phyloP scores from a whole-genome alignment of 1,284 basidiomycete genomes.

The Mycosarcoma mackinlayi region DNA sequence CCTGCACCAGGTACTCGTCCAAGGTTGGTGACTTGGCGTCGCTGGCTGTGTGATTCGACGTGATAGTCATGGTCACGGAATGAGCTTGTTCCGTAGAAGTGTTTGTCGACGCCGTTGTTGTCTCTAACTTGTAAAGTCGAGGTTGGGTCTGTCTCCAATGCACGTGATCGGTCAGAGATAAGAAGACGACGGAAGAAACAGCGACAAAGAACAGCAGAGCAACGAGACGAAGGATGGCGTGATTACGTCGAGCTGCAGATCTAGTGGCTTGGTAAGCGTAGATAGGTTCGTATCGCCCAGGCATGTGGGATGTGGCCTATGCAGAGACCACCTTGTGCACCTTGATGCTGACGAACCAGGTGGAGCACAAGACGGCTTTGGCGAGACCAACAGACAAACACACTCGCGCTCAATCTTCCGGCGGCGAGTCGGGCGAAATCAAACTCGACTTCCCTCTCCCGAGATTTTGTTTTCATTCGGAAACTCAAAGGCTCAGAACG shows the following conservation, averaged over 20 bases:
- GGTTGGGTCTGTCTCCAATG: conserved; percentile 21
- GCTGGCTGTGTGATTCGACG: not conserved
- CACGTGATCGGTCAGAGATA: conserved; percentile 31
- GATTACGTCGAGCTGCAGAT: conserved; percentile 22
- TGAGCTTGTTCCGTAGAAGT: not conserved
- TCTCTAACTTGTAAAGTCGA: not conserved
- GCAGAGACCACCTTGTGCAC: not conserved
- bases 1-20: conserved; percentile 24
- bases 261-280: conserved; percentile 30
- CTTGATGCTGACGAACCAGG: no score
- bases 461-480: not conserved
- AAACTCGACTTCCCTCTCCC: not conserved
- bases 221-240: conserved; percentile 25
- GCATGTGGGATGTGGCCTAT: conserved; percentile 27
- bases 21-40: conserved; percentile 3
- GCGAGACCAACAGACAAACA: not conserved
- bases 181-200: conserved; percentile 30
- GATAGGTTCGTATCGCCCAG: conserved; percentile 30
- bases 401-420: not conserved
- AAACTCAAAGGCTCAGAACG: not conserved
- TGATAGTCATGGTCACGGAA: not conserved
- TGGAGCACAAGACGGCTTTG: no score
- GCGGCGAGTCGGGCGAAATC: not conserved
- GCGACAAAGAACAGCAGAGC: conserved; percentile 32
- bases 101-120: no score